phyloP scores from a whole-genome alignment of 768 basidiomycete species.

The Sistotremastrum niveocremeum region DNA sequence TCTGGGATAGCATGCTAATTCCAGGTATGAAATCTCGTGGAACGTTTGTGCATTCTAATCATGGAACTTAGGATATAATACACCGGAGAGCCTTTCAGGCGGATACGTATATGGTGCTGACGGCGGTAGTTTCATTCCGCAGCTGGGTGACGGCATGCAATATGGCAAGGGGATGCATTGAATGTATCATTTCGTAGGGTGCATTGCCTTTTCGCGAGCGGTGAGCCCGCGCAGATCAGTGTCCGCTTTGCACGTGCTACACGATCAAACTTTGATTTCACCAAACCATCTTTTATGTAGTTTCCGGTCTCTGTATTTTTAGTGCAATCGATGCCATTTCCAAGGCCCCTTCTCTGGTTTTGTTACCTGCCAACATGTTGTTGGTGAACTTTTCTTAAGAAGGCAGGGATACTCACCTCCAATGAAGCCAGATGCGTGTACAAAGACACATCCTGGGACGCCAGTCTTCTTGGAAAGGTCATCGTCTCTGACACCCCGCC shows the following conservation, averaged over 20 bases:
- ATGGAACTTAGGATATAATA: slow-evolving; percentile 10
- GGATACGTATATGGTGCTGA: slow-evolving; percentile 14
- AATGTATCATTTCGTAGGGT: too few relatives aligned
- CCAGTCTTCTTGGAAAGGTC: slow-evolving; percentile 59
- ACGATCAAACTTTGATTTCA: too few relatives aligned
- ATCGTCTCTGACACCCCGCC: slow-evolving; percentile 87
- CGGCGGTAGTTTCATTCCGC: neutral
- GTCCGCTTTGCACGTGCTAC: too few relatives aligned
- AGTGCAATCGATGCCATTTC: slow-evolving; percentile 63
- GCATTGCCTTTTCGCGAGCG: too few relatives aligned
- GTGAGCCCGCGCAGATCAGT: too few relatives aligned
- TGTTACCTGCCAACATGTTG: slow-evolving; percentile 44
- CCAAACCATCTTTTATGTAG: too few relatives aligned
- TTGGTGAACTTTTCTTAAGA: neutral
- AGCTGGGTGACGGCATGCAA: too few relatives aligned
- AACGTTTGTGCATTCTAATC: too few relatives aligned
- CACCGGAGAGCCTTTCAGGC: slow-evolving; percentile 15
- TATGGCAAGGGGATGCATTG: too few relatives aligned
- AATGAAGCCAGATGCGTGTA: slow-evolving; percentile 94
- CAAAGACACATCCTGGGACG: slow-evolving; percentile 76
- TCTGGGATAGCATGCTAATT: slow-evolving; percentile 17
- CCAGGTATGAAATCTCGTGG: slow-evolving; percentile 9
- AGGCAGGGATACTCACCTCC: slow-evolving; percentile 44
- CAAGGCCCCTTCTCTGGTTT: slow-evolving; percentile 80
- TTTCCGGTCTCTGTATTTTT: neutral